Evolutionary conservation across 192 early-diverging fungal genomes (phyloP), one percentile per base, ranked within the genome.

Genomic region (Ambispora gerdemannii): DNA sequence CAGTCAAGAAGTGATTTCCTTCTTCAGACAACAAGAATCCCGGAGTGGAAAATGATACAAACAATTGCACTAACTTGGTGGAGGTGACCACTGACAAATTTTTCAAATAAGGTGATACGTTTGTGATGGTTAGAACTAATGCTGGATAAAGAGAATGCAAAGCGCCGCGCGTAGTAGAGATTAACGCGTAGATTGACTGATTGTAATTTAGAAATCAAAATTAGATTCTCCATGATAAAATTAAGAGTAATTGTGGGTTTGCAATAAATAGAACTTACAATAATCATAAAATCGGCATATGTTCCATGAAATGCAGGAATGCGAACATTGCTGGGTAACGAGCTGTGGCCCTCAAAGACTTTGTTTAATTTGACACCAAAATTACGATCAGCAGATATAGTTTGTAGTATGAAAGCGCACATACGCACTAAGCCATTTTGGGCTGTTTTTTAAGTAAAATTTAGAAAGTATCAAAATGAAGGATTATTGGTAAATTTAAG

Each of bases 281-380:
- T 81, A 68, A 95, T 87, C 66, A 95, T 79, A 79, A 89, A 92
- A 69, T 97, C 95, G 0, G 83, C 93, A 66, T 90, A 88, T 22
- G 81, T 90, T 6, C 88, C 82, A 65, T 82, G 78, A 31, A 84
- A 83, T 60, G 80, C 82, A 4, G 80, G 80, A 31, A 90, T 78
- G 25, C 88, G 87, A 70, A 89, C 82, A 50, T 69, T 80, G 31
- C 81, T 81, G 19, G 90, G 80, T 73, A 85, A 52, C 55, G 86
- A 77, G 30, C 84, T 74, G 67, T 88, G 80, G 62, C 81, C 68
- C 53, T 87, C 80, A 69, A 91, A 92, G 2, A 75, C 27, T 28
- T 75, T 81, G 70, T 92, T 93, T 30, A 93, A 77, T 63, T 81
- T 84, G 1, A 85, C 74, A 7, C 84, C 88, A 68, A 88, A 93